A percentile compares a stretch with the other conserved stretches of the same genome.
Evolutionary conservation across 225 moss, liverwort and hornwort species (phyloP).

Genomic region (Asterella californica): DNA sequence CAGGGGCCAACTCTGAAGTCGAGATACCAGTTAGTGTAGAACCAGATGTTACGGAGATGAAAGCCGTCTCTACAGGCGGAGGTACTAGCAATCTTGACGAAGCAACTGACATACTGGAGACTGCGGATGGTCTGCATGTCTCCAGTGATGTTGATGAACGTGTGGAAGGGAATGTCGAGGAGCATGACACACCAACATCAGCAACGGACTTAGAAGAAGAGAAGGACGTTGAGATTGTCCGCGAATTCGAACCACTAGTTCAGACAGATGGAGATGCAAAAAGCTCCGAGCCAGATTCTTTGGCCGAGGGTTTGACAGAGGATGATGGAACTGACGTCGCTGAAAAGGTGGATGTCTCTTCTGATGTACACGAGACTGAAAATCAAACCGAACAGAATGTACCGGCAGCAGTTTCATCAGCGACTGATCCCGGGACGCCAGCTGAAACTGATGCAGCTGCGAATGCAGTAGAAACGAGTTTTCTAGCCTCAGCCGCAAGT

Average conservation of each 20-base stretch:
- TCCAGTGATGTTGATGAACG: background rate
- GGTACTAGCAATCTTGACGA: background rate
- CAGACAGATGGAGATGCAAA: background rate
- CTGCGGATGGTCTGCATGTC: background rate
- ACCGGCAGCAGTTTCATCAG: background rate
- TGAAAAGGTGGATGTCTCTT: background rate
- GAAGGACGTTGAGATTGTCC: background rate
- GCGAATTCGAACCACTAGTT: background rate
- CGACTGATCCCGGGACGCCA: background rate
- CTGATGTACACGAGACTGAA: background rate
- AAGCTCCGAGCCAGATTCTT: background rate
- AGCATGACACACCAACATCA: background rate
- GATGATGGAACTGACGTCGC: background rate
- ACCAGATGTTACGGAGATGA: background rate
- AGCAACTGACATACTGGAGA: background rate
- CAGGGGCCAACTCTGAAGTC: background rate
- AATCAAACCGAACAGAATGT: background rate
- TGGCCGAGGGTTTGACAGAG: background rate
- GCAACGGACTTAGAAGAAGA: background rate
- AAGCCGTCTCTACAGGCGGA: background rate
- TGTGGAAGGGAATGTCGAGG: background rate
- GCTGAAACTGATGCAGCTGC: background rate
- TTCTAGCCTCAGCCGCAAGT: background rate
- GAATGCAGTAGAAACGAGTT: background rate
- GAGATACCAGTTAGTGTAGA: background rate